phyloP scores from a whole-genome alignment of 1,284 basidiomycete genomes.

The Albatrellus sp. region DNA sequence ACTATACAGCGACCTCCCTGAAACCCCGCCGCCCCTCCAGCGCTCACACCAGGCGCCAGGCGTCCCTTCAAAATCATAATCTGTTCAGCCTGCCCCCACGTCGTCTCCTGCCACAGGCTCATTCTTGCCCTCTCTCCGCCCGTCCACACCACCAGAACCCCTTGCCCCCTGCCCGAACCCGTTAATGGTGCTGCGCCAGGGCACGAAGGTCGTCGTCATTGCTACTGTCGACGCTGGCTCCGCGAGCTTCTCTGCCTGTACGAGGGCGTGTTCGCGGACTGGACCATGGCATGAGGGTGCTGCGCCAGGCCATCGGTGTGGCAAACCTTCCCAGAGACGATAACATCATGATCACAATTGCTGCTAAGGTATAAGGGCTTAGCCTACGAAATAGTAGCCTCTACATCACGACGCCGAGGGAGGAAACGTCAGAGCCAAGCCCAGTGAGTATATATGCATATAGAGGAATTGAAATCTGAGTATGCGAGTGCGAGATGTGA shows the following conservation, averaged over 20 bases:
- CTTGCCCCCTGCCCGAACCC: slow-evolving; percentile 36
- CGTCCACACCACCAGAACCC: slow-evolving; percentile 3
- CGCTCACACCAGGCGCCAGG: slow-evolving; percentile 24
- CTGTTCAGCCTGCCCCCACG: slow-evolving; percentile 7
- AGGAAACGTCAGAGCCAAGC: too few species aligned
- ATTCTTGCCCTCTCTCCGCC: background rate
- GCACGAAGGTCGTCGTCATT: slow-evolving; percentile 76
- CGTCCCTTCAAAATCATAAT: slow-evolving; percentile 9
- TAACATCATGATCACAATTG: too few species aligned
- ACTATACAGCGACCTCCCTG: slow-evolving; percentile 52
- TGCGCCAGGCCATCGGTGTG: too few species aligned
- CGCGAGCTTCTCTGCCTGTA: slow-evolving; percentile 82
- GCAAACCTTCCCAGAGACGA: too few species aligned
- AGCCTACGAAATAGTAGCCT: too few species aligned
- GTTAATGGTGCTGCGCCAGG: slow-evolving; percentile 71
- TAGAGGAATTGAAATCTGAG: too few species aligned
- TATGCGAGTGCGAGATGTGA: too few species aligned
- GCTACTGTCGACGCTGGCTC: slow-evolving; percentile 87
- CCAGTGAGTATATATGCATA: too few species aligned
- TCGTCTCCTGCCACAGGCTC: slow-evolving; percentile 2
- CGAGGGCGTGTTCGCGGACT: slow-evolving; percentile 75
- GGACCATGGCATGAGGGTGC: slow-evolving; percentile 41
- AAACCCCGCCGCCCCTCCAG: slow-evolving; percentile 39
- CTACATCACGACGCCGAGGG: too few species aligned
- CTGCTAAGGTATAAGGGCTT: too few species aligned